phyloP scores from a whole-genome alignment of 148 eudicot species.

The Arctostaphylos glauca region DNA sequence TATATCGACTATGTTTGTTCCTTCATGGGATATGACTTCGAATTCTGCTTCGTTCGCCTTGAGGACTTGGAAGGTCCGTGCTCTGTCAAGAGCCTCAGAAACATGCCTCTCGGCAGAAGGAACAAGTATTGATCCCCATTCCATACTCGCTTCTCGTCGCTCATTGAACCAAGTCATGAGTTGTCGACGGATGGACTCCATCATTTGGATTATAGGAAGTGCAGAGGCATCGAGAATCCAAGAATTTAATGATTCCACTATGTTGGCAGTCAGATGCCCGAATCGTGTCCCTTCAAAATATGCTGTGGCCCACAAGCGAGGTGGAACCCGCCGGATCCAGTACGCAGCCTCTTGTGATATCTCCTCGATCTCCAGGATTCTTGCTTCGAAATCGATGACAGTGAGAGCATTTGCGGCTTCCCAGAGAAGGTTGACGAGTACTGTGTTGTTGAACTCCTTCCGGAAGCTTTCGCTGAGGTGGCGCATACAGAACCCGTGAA shows the following conservation, averaged over 20 bases:
- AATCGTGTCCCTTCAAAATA: constrained; percentile 58
- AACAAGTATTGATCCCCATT: constrained; percentile 56
- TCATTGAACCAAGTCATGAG: constrained; percentile 77
- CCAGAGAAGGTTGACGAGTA: constrained; percentile 59
- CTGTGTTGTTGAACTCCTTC: constrained; percentile 56
- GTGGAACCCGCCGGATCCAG: constrained; percentile 55
- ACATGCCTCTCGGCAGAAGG: constrained; percentile 63
- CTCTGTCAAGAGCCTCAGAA: constrained; percentile 55
- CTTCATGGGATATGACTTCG: constrained; percentile 62
- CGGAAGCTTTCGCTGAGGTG: constrained; percentile 66
- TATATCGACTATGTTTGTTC: constrained; percentile 58
- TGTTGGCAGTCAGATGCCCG: constrained; percentile 56
- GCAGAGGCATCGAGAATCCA: constrained; percentile 62
- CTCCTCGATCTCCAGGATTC: constrained; percentile 57
- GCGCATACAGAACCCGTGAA: constrained; percentile 65
- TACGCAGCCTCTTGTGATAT: constrained; percentile 60
- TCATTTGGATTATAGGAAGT: constrained; percentile 68
- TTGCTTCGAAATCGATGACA: constrained; percentile 45
- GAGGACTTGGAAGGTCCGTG: constrained; percentile 54
- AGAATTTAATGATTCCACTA: constrained; percentile 41
- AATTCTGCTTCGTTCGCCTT: constrained; percentile 70
- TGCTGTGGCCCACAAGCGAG: constrained; percentile 66
- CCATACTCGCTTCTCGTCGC: constrained; percentile 60
- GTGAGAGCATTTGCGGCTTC: constrained; percentile 63
- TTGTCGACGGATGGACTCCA: constrained; percentile 68